These are phyloP conservation scores for Nitzschia palea DNA, from an alignment of 108 stramenopile genomes.

Conservation along the genomic window DNA sequence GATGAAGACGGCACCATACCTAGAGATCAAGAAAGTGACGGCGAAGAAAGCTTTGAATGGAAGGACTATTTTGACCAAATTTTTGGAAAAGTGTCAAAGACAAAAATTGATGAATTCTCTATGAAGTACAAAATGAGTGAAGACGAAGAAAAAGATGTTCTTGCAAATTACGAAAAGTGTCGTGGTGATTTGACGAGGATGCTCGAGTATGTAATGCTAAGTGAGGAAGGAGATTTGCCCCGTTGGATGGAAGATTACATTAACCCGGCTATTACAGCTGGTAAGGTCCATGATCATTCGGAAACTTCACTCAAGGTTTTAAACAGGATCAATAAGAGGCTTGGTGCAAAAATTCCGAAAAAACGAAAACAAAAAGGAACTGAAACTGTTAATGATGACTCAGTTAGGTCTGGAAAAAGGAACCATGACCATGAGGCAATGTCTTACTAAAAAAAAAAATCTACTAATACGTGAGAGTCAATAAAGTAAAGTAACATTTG, in stretches of 20 bases:
- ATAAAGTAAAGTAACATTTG: no score
- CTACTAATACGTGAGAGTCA: no score
- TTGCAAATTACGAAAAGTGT: slow-evolving; percentile 66
- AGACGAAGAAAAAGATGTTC: slow-evolving; percentile 79
- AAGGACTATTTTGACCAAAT: slow-evolving; percentile 72
- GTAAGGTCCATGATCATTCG: slow-evolving; percentile 46
- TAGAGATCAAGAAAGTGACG: slow-evolving; percentile 36
- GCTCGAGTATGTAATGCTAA: slow-evolving; percentile 80
- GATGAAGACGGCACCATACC: slow-evolving; percentile 72
- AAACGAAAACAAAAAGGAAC: slow-evolving; percentile 26
- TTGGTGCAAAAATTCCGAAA: no score
- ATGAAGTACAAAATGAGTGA: slow-evolving; percentile 84
- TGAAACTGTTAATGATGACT: slow-evolving; percentile 28
- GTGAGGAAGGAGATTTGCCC: slow-evolving; percentile 51
- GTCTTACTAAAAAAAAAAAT: no score
- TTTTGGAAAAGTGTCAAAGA: slow-evolving; percentile 72
- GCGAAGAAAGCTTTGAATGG: slow-evolving; percentile 49
- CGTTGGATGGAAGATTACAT: slow-evolving; percentile 86
- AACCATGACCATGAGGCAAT: no score
- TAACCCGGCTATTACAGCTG: slow-evolving; percentile 66
- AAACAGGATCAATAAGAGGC: slow-evolving; percentile 34
- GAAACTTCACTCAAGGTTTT: slow-evolving; percentile 52
- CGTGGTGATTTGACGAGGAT: slow-evolving; percentile 70
- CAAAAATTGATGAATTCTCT: slow-evolving; percentile 75
- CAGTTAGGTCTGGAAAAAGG: slow-evolving; percentile 32